A percentile compares a stretch with the other conserved stretches of the same genome.
Conservation (phyloP, 148 eudicot species). For the Camellia sinensis region DNA sequence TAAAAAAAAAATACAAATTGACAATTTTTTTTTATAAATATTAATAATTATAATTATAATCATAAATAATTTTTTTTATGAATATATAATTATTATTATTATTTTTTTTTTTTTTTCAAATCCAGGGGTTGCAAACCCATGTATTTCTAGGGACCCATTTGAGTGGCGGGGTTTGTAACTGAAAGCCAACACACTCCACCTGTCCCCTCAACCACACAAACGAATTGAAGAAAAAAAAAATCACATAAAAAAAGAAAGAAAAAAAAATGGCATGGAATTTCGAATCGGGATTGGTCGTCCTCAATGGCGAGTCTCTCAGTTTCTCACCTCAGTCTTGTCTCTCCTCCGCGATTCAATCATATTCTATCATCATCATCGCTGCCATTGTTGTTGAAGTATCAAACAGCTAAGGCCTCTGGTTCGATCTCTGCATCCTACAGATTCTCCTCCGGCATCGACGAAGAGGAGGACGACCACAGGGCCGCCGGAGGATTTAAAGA, state of each 20-base stretch:
- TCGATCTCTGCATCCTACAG: slow-evolving; percentile 20
- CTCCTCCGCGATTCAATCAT: not conserved
- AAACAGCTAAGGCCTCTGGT: not conserved
- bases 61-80: too few species aligned
- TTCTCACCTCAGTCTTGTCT: not conserved
- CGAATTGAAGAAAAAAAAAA: not conserved
- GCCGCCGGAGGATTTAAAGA: slow-evolving; percentile 38
- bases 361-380: not conserved
- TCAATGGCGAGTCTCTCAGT: slow-evolving; percentile 15
- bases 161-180: too few species aligned
- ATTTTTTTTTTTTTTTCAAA: too few species aligned
- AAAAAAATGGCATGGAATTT: not conserved
- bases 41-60: too few species aligned
- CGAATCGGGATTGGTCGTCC: not conserved
- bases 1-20: too few species aligned
- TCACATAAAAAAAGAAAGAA: not conserved
- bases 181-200: too few species aligned
- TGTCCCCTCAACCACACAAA: not conserved
- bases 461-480: slow-evolving; percentile 15
- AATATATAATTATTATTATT: too few species aligned
- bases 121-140: too few species aligned
- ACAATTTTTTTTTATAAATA: too few species aligned
- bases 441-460: slow-evolving; percentile 14
- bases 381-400: not conserved
- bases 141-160: too few species aligned